Evolutionary conservation across 768 basidiomycete genomes (phyloP).

Genomic region (Russula olivacea): DNA sequence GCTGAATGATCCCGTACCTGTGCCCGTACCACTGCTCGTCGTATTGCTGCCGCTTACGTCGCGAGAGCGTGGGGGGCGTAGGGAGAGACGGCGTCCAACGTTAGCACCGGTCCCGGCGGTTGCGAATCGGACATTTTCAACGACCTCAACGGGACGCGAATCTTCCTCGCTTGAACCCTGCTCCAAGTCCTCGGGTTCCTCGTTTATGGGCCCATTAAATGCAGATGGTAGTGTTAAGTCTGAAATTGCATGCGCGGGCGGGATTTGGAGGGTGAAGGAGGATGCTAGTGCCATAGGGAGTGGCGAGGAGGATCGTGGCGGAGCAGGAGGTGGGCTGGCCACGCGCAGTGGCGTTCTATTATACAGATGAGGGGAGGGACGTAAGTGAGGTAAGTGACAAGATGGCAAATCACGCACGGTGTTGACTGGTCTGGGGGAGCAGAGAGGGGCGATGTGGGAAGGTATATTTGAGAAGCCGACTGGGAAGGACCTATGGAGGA

Average conservation of each 20-base stretch:
- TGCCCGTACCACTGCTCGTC: slow-evolving; percentile 22
- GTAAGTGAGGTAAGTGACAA: slow-evolving; percentile 7
- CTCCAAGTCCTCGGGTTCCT: slow-evolving; percentile 25
- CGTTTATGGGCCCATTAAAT: slow-evolving; percentile 27
- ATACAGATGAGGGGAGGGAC: not conserved
- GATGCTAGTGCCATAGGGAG: slow-evolving; percentile 14
- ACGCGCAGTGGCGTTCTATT: slow-evolving; percentile 10
- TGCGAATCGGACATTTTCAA: slow-evolving; percentile 23
- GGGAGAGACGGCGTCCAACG: slow-evolving; percentile 4
- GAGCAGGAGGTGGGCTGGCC: slow-evolving; percentile 16
- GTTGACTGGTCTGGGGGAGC: slow-evolving; percentile 15
- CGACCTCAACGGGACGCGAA: slow-evolving; percentile 18
- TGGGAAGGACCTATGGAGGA: slow-evolving; percentile 74
- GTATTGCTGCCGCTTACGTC: slow-evolving; percentile 12
- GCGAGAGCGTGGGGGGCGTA: slow-evolving; percentile 1
- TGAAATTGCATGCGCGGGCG: slow-evolving; percentile 49
- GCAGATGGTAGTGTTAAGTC: slow-evolving; percentile 34
- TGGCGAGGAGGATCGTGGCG: slow-evolving; percentile 24
- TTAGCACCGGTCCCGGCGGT: not conserved
- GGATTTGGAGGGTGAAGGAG: slow-evolving; percentile 35
- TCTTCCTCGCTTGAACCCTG: slow-evolving; percentile 18
- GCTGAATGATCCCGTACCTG: slow-evolving; percentile 23
- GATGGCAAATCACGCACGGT: slow-evolving; percentile 8
- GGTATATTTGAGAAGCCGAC: slow-evolving; percentile 58
- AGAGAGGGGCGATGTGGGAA: slow-evolving; percentile 12